These are phyloP conservation scores for Macadamia integrifolia DNA, from an alignment of 164 flowering plant species.

Conservation along the genomic window DNA sequence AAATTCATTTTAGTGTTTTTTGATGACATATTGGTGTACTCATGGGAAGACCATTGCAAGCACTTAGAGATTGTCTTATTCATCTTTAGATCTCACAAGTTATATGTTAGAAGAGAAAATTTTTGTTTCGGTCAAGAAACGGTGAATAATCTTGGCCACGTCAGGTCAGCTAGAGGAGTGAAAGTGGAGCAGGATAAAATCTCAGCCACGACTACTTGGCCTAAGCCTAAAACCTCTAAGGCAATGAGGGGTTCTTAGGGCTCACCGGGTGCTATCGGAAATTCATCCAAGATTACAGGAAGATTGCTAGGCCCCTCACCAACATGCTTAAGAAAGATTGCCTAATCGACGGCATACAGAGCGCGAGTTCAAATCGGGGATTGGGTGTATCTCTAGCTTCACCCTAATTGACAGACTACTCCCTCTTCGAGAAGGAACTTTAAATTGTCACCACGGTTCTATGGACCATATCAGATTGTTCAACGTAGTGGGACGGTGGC, in stretches of 20 bases:
- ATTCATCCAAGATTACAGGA: neutral
- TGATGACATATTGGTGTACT: neutral
- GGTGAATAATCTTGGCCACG: neutral
- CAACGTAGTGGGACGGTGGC: too few relatives aligned
- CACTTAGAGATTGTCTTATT: neutral
- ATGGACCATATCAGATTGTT: too few relatives aligned
- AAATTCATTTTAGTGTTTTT: neutral
- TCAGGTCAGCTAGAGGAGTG: too few relatives aligned
- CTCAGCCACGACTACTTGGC: neutral
- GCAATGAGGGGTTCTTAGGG: slow-evolving; percentile 3
- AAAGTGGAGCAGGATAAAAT: neutral
- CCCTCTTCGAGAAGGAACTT: too few relatives aligned
- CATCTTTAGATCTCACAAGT: too few relatives aligned
- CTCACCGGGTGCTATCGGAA: neutral
- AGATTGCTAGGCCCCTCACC: slow-evolving; percentile 1
- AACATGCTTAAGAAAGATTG: neutral
- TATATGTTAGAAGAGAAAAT: neutral
- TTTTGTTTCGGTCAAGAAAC: neutral
- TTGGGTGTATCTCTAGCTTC: too few relatives aligned
- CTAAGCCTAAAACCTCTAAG: neutral
- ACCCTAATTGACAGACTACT: too few relatives aligned
- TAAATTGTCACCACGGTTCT: too few relatives aligned
- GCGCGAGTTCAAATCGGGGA: too few relatives aligned
- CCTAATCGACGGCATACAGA: too few relatives aligned
- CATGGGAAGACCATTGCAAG: neutral